Evolutionary conservation across 208 protist genomes (phyloP).

Genomic region (Leptomonas seymouri): DNA sequence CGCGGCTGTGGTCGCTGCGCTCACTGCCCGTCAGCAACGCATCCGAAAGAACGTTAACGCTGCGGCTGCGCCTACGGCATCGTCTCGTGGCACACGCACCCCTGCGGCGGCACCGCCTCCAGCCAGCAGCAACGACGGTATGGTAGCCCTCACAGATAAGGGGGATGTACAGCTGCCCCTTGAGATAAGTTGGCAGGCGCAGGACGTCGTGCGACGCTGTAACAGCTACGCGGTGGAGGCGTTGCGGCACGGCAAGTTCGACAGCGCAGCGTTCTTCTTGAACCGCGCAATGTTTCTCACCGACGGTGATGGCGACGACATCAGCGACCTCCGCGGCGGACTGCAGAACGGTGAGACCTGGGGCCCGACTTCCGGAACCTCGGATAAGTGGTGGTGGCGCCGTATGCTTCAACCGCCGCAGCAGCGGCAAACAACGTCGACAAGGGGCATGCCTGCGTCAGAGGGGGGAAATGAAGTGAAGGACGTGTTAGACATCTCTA

Average conservation of each 20-base stretch:
- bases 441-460: not conserved
- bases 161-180: conserved; percentile 34
- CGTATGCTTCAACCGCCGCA: conserved; percentile 8
- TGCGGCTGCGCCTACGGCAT: not conserved
- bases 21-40: conserved; percentile 19
- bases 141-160: conserved; percentile 26
- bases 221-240: conserved; percentile 81
- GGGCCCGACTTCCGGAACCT: not conserved
- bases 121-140: not conserved
- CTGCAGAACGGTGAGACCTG: not conserved
- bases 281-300: conserved; percentile 86
- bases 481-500: conserved; percentile 1
- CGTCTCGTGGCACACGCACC: not conserved
- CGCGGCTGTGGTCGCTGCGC: conserved; percentile 19
- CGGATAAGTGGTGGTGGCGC: conserved; percentile 32
- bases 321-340: not conserved
- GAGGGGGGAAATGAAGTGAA: not conserved
- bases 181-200: conserved; percentile 45
- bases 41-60: not conserved
- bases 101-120: not conserved
- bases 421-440: not conserved
- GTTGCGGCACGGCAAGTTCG: conserved; percentile 64
- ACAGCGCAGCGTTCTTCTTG: conserved; percentile 65
- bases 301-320: conserved; percentile 35
- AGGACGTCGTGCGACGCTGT: conserved; percentile 70